These are phyloP conservation scores for Dendrobium catenatum DNA, from an alignment of 106 monocot species.

Conservation along the genomic window DNA sequence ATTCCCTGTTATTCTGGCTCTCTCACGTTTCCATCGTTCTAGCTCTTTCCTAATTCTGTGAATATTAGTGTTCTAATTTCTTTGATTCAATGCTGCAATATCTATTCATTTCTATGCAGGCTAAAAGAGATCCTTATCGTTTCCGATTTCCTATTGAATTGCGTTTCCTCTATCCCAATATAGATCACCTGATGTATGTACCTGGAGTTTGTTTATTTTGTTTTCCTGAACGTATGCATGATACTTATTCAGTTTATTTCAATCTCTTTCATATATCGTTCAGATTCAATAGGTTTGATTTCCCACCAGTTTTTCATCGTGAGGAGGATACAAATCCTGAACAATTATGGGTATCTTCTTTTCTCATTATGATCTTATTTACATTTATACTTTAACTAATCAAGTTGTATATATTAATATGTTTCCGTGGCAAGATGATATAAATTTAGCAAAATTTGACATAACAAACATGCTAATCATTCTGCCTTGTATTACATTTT, in stretches of 20 bases:
- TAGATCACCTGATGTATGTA: constrained; percentile 95
- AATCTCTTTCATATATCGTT: constrained; percentile 11
- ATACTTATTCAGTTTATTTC: neutral
- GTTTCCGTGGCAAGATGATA: neutral
- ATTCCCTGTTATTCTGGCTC: neutral
- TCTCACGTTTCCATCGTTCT: neutral
- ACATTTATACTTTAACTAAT: neutral
- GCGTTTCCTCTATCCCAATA: constrained; percentile 87
- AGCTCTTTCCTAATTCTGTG: neutral
- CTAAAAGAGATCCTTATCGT: constrained; percentile 90
- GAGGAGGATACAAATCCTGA: constrained; percentile 86
- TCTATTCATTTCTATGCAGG: constrained; percentile 41
- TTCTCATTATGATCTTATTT: neutral
- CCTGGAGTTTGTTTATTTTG: neutral
- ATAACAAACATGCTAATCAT: neutral
- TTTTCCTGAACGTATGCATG: neutral
- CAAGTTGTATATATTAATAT: neutral
- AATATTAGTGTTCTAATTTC: neutral
- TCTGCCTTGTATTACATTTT: neutral
- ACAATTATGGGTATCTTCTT: constrained; percentile 57
- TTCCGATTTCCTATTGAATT: constrained; percentile 95
- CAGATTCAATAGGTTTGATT: constrained; percentile 97
- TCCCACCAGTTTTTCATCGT: constrained; percentile 93
- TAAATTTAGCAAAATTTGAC: neutral
- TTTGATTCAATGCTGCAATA: constrained; percentile 1